Evolutionary conservation across 495 filamentous ascomycete species (phyloP), one percentile per base, ranked within the genome.

Genomic region (Penicillium paradoxum): DNA sequence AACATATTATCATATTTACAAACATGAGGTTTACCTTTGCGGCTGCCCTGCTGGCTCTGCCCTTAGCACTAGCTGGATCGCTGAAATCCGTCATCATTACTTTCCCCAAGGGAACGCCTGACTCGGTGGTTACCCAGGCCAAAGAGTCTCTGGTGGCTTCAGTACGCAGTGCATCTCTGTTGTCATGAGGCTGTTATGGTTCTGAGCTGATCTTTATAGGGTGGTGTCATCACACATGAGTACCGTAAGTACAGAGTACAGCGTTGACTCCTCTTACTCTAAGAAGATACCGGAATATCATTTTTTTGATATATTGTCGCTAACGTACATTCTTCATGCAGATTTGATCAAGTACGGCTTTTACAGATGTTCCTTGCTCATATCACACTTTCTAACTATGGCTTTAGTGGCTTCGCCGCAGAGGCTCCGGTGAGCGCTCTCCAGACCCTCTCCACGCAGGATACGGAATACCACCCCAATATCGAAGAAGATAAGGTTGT

Each of bases 401-500:
- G 7, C 18, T 59, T 37, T 51, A 90, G 86, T 71, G 89, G 85
- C 17, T 95, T 92, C 64, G 83, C 89, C 37, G 86, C 84, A 38
- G 84, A 86, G 54, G 81, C 83, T 41, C 81, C 87, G 2, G 78
- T 76, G 22, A 81, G 83, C 54, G 77, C 82, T n/a, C 67, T 95
- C 33, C 77, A 88, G 52, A 79, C 76, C 6, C 79, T 95, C n/a
- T 79, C 84, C 44, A 78, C 81, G 0, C 74, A 80, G 71, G 84
- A 86, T 21, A 66, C 76, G 25, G 64, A 83, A 46, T 86, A 87
- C 66, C 73, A 81, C 37, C 83, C 86, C 1, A 66, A 78, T 9
- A 83, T 96, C 44, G 90, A 96, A 63, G 86, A 90, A 55, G 89
- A 95, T 60, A 70, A 84, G 59, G 65, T 84, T 22, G 83, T 89